Percentiles rank a stretch among this genome's conserved stretches.
phyloP scores from a whole-genome alignment of 768 basidiomycete genomes.

The Termitomyces titanicus region DNA sequence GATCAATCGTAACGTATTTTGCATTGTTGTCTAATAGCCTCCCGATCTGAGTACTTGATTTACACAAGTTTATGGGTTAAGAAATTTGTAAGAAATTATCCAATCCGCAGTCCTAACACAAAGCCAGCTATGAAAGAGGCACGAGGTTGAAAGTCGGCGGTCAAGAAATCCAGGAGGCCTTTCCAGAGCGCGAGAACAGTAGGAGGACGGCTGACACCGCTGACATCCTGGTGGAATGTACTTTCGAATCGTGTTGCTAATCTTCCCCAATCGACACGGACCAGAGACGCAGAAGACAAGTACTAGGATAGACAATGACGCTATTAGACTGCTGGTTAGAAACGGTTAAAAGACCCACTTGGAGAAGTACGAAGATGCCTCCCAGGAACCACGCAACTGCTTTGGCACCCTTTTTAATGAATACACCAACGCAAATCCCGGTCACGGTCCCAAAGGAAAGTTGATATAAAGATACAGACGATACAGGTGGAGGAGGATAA shows the following conservation, averaged over 20 bases:
- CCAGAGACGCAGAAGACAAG: slow-evolving; percentile 63
- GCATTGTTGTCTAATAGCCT: slow-evolving; percentile 13
- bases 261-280: slow-evolving; percentile 80
- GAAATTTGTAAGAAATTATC: too few relatives aligned
- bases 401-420: slow-evolving; percentile 93
- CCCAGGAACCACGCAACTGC: slow-evolving; percentile 83
- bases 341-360: slow-evolving; percentile 46
- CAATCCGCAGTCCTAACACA: slow-evolving; percentile 75
- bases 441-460: slow-evolving; percentile 86
- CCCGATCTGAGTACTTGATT: not conserved
- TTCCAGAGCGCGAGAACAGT: slow-evolving; percentile 63
- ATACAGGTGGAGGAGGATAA: slow-evolving; percentile 55
- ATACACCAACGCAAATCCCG: slow-evolving; percentile 88
- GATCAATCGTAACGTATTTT: slow-evolving; percentile 19
- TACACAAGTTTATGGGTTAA: not conserved
- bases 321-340: not conserved
- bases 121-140: slow-evolving; percentile 88
- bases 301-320: slow-evolving; percentile 48
- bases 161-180: slow-evolving; percentile 76
- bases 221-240: slow-evolving; percentile 59
- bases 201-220: slow-evolving; percentile 54
- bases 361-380: slow-evolving; percentile 85
- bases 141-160: slow-evolving; percentile 88
- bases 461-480: slow-evolving; percentile 77
- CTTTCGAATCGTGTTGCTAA: slow-evolving; percentile 67